Conservation (phyloP, 2,329 filamentous ascomycete genomes). For the Onygena corvina region DNA sequence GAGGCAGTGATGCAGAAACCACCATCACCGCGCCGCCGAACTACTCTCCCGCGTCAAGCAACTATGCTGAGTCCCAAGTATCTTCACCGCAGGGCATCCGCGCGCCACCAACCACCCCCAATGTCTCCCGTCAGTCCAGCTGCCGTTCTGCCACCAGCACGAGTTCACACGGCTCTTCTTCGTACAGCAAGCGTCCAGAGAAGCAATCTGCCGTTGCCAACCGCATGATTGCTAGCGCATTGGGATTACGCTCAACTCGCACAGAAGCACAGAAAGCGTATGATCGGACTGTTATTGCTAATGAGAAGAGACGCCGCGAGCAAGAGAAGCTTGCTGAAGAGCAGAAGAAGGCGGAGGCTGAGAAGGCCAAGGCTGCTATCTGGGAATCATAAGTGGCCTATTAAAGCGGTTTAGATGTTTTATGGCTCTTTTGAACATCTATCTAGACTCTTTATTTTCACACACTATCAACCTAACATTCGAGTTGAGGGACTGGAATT, state of each 20-base stretch:
- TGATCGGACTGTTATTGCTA: constrained; percentile 67
- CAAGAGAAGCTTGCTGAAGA: constrained; percentile 57
- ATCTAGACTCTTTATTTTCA: too few relatives aligned
- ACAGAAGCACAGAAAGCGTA: constrained; percentile 85
- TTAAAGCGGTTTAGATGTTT: too few relatives aligned
- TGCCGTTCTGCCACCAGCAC: constrained; percentile 10
- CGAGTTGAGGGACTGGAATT: too few relatives aligned
- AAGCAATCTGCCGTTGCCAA: constrained; percentile 89
- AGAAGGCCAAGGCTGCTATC: constrained; percentile 67
- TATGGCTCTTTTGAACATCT: too few relatives aligned
- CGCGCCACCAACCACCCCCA: constrained; percentile 54
- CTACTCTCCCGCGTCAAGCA: constrained; percentile 21
- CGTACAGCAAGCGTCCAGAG: constrained; percentile 49
- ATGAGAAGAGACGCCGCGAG: constrained; percentile 66
- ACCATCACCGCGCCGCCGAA: constrained; percentile 20
- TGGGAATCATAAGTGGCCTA: constrained; percentile 49
- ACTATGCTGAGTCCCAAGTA: constrained; percentile 19
- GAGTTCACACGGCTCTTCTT: constrained; percentile 7
- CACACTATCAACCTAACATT: too few relatives aligned
- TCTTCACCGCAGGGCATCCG: constrained; percentile 21
- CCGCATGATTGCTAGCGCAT: constrained; percentile 74
- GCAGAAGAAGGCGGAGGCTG: constrained; percentile 50
- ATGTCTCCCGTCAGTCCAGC: constrained; percentile 33
- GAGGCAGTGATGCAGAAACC: constrained; percentile 16
- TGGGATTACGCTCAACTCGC: constrained; percentile 68